Evolutionary conservation across 495 filamentous ascomycete genomes (phyloP).

Genomic region (Friedmanniomyces simplex): DNA sequence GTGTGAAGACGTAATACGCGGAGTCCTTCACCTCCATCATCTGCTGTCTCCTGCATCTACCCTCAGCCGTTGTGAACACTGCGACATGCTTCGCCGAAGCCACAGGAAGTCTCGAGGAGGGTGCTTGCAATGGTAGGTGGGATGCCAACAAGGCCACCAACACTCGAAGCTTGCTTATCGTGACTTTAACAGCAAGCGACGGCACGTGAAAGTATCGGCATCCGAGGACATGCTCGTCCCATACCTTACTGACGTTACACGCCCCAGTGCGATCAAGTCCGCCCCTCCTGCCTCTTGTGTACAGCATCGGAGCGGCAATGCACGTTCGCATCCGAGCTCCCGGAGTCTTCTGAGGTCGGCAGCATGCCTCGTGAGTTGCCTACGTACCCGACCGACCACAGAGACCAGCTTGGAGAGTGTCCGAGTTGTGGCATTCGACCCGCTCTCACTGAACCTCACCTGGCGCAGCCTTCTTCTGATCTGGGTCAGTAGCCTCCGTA

Average conservation of each 20-base stretch:
- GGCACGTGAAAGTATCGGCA: background rate
- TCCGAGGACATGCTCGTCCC: background rate
- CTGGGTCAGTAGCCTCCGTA: no score
- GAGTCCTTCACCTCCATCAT: no score
- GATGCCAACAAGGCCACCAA: no score
- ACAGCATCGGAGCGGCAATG: background rate
- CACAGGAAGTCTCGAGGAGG: background rate
- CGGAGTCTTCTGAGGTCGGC: background rate
- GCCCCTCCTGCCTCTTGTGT: background rate
- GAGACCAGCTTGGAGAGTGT: no score
- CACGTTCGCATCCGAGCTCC: background rate
- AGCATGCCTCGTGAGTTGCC: background rate
- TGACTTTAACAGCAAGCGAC: background rate
- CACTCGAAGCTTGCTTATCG: no score
- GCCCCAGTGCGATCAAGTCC: background rate
- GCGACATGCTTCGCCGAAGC: background rate
- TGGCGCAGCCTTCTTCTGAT: no score
- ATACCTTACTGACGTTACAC: background rate
- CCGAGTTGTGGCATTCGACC: no score
- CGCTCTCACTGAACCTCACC: no score
- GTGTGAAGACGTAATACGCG: no score
- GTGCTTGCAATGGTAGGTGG: background rate
- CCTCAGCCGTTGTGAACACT: no score
- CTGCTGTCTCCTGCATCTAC: no score
- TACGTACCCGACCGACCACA: background rate